Evolutionary conservation across 768 basidiomycete species (phyloP).

Genomic region (Stropharia rugosoannulata): DNA sequence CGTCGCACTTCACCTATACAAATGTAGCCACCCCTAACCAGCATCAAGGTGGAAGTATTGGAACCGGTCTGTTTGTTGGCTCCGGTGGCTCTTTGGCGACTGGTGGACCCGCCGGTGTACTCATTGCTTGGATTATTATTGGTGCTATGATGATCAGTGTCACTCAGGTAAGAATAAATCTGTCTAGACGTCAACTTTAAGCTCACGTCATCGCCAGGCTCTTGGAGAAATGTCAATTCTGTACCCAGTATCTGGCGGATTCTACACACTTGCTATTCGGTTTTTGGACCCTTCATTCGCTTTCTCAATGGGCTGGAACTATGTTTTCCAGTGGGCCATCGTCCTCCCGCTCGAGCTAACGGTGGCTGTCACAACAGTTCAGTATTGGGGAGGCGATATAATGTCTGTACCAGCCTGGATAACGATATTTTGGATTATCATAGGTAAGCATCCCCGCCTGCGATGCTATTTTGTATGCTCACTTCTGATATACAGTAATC

Average conservation of each 20-base stretch:
- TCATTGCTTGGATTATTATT: conserved; percentile 45
- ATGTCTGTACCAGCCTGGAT: conserved; percentile 43
- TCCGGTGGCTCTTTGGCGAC: conserved; percentile 37
- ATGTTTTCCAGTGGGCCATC: conserved; percentile 45
- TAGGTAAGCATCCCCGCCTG: conserved; percentile 24
- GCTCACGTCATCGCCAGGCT: conserved; percentile 27
- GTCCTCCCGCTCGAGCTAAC: conserved; percentile 45
- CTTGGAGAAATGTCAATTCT: conserved; percentile 50
- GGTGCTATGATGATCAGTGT: conserved; percentile 49
- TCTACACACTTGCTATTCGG: conserved; percentile 45
- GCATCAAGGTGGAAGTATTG: conserved; percentile 41
- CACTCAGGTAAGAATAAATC: conserved; percentile 31
- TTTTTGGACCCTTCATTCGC: conserved; percentile 48
- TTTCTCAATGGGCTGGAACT: conserved; percentile 53
- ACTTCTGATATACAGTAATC: conserved; percentile 27
- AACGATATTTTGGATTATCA: conserved; percentile 41
- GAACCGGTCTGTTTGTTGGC: conserved; percentile 49
- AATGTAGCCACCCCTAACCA: neutral
- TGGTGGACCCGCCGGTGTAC: conserved; percentile 43
- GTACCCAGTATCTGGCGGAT: conserved; percentile 48
- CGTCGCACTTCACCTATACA: conserved; percentile 11
- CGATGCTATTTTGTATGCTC: neutral
- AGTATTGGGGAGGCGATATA: conserved; percentile 40
- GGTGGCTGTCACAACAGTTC: conserved; percentile 42
- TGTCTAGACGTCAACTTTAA: neutral